Evolutionary conservation across 352 stramenopile species (phyloP), one percentile per base, ranked within the genome.

Genomic region (Ochromonadaceae sp.): DNA sequence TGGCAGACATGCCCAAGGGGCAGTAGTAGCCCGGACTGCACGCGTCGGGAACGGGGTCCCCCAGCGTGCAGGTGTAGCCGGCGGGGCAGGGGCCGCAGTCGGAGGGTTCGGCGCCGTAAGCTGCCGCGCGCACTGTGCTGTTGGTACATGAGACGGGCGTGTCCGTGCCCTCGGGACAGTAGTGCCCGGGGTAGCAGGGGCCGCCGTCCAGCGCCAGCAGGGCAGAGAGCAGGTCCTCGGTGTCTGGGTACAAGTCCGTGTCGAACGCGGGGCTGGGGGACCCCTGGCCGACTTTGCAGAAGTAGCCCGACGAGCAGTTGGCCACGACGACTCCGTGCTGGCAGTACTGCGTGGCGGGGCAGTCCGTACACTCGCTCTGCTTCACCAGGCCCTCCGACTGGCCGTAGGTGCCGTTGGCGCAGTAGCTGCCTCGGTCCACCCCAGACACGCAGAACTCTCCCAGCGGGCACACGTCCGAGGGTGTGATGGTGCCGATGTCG

Each of bases 1-100:
- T 44, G 12, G n/a, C 28, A 4, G 25, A 35, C 15, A 25, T 10
- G 15, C 58, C 46, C 17, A 12, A 20, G 28, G 57, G 85, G 66
- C 81, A 91, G 61, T 86, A 89, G 66, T 80, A 87, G 0, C 83
- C 84, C n/a, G 74, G 74, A 14, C 79, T 67, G 50, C 84, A 92
- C 3, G 76, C 78, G 22, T 73, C 80, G 3, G 82, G 86, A 32
- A 86, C 53, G 1, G 75, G 79, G 10, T 83, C 81, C 17, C 73
- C 78, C 0, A 83, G 70, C 52, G 81, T 86, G 50, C 83, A 92
- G 7, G 48, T 47, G 38, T 81, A 87, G 0, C 84, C 85, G 2
- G 81, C 73, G n/a, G 67, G 72, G 43, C 85, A 93, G 0, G 77
- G 69, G 15, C 77, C 78, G 61, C 84, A 92, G 25, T 90, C 74